Evolutionary conservation across 768 basidiomycete genomes (phyloP), one percentile per base, ranked within the genome.

Genomic region (Mycena polygramma): DNA sequence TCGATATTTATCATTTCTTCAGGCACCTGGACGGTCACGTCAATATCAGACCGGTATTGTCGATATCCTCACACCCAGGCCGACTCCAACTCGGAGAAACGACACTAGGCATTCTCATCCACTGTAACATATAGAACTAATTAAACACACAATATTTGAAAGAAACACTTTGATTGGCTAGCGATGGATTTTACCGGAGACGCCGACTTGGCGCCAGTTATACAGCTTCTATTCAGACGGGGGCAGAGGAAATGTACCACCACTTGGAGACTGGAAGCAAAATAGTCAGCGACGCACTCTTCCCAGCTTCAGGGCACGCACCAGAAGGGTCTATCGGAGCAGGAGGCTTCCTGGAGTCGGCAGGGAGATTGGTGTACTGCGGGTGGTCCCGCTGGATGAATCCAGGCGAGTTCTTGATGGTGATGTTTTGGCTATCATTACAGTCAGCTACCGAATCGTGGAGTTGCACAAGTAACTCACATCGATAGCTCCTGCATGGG

Each of bases 21-120:
- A 95, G 94, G 94, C 63, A 95, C 94, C 22, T 97, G 94, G 94
- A 95, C 93, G 13, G 93, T 99, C 36, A 94, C 94, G 13, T 96
- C 93, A 58, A 94, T 99, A 63, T 90, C 94, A 20, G 97, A 98
- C 81, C 88, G 88, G 43, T 94, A 91, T 76, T 99, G 97, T 83
- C 88, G 94, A 71, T 97, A 97, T 81, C 96, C 96, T 20, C 90
- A 90, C 59, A 84, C 87, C 30, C 88, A 91, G 74, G 86, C 91
- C 57, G 92, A 87, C 48, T 62, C 80, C 46, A 77, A 76, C 41
- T 59, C 75, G 57, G 83, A 85, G 73, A 84, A 82, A 57, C 76
- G 77, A 58, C 77, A 75, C 30, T 69, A 65, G 37, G 36, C 45
- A 54, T 52, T 53, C 52, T 51, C 20, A 43, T 48, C 48, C 60